Base-by-base conservation (phyloP, 805 yeast genomes). In the Kluyveromyces lactis region DNA sequence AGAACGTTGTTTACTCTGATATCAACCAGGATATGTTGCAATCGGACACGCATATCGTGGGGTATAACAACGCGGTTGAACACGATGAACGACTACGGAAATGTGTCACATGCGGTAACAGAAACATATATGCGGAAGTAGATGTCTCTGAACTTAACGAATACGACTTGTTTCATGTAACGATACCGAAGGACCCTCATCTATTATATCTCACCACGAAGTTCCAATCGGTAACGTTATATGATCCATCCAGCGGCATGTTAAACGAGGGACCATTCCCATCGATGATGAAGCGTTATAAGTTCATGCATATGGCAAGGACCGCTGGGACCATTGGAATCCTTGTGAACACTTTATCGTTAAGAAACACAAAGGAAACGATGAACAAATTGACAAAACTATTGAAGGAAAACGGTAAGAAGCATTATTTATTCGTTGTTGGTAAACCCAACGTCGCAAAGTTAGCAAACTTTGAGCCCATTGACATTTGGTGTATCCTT, bases 361-460 rank as follows among this genome's bases (percentile, higher is more conserved):
- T 92, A 28, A 64, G 78, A 28, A 82, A 85, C 53, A 84, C 95
- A 4, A 74, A 77, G 38, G 68, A 58, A n/a, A 63, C 90, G 26
- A 68, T 90, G 39, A 75, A 78, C 40, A 67, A 68, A 26, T 73
- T 87, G 6, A 72, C 76, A 12, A 56, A 65, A 18, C 72, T 81
- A 60, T 75, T 92, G 42, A 72, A 69, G 38, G 69, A 66, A 3
- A 87, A 90, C 0, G 96, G 85, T 2, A 92, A 92, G 62, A 92
- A 92, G 55, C 90, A 85, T 48, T 92, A 92, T 55, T 73, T 86
- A 56, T 87, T 92, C 64, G 97, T 89, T 3, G 97, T 92, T 3
- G 98, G 98, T 9, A 92, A 92, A 59, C 97, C 97, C 8, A 92
- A 92, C 54, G 97, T 92, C 15, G 95, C 98, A 18, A 92, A 92